These are phyloP conservation scores for Ogataea degrootiae DNA, from an alignment of 805 yeast genomes.

Conservation along the genomic window DNA sequence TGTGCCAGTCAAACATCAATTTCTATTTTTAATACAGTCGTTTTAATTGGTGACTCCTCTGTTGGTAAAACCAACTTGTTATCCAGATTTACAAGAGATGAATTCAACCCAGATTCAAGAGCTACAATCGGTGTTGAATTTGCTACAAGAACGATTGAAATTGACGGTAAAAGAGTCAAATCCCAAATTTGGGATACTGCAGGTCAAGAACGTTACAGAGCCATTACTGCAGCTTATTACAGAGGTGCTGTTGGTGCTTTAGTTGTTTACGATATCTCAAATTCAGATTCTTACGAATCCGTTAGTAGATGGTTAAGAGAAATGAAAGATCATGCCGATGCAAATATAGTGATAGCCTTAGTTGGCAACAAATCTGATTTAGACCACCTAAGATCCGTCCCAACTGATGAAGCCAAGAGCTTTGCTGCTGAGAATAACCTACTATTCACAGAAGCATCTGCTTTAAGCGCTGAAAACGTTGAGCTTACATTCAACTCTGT, in stretches of 20 bases:
- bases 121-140: conserved; percentile 98
- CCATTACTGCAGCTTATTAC: conserved; percentile 94
- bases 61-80: conserved; percentile 94
- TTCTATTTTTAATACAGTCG: conserved; percentile 41
- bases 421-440: conserved; percentile 91
- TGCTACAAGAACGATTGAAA: conserved; percentile 91
- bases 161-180: conserved; percentile 77
- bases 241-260: conserved; percentile 98
- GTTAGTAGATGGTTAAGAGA: conserved; percentile 89
- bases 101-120: conserved; percentile 89
- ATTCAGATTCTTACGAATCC: conserved; percentile 79
- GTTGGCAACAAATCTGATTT: conserved; percentile 91
- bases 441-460: conserved; percentile 93
- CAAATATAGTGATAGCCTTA: conserved; percentile 89
- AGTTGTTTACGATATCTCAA: conserved; percentile 91
- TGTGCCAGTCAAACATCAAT: too few species aligned
- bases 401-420: conserved; percentile 94
- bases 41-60: conserved; percentile 93
- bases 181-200: conserved; percentile 99
- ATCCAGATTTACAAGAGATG: conserved; percentile 92
- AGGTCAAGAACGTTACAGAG: conserved; percentile 97
- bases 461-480: conserved; percentile 89
- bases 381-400: conserved; percentile 90
- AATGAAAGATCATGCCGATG: conserved; percentile 86
- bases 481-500: conserved; percentile 92